Conservation (phyloP, 164 flowering plant genomes). For the Stephania yunnanensis region DNA sequence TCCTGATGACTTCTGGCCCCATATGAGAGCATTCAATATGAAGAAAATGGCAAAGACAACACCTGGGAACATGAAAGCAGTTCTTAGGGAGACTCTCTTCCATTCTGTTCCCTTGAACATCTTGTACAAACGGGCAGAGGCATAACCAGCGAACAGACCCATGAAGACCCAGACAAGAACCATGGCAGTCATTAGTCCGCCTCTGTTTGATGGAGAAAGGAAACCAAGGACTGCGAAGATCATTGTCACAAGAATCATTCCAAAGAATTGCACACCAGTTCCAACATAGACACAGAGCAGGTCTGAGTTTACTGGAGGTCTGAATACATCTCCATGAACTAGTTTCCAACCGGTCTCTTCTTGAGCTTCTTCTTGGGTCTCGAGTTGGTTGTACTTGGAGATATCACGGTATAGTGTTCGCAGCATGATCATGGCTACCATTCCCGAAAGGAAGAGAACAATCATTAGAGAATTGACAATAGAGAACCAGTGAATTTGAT, state of each 20-base stretch:
- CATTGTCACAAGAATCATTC: constrained; percentile 15
- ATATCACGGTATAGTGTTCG: constrained; percentile 74
- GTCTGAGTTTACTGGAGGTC: constrained; percentile 15
- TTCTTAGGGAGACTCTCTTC: constrained; percentile 11
- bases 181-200: constrained; percentile 18
- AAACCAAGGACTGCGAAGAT: constrained; percentile 9
- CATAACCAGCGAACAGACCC: constrained; percentile 10
- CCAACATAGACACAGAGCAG: constrained; percentile 17
- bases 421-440: constrained; percentile 82
- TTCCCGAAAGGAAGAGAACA: constrained; percentile 74
- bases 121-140: constrained; percentile 4
- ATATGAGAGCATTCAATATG: constrained; percentile 12
- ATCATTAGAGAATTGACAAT: constrained; percentile 73
- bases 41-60: constrained; percentile 12
- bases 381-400: constrained; percentile 66
- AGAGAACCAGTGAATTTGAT: constrained; percentile 79
- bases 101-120: constrained; percentile 13
- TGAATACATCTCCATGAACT: constrained; percentile 17
- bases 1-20: constrained; percentile 15
- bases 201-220: constrained; percentile 16
- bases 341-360: constrained; percentile 65
- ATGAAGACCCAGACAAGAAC: constrained; percentile 12
- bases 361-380: constrained; percentile 74
- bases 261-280: constrained; percentile 17
- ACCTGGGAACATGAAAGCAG: constrained; percentile 12